Conservation (phyloP, 371 early-diverging fungal genomes). For the Quaeritorhiza haematococci region DNA sequence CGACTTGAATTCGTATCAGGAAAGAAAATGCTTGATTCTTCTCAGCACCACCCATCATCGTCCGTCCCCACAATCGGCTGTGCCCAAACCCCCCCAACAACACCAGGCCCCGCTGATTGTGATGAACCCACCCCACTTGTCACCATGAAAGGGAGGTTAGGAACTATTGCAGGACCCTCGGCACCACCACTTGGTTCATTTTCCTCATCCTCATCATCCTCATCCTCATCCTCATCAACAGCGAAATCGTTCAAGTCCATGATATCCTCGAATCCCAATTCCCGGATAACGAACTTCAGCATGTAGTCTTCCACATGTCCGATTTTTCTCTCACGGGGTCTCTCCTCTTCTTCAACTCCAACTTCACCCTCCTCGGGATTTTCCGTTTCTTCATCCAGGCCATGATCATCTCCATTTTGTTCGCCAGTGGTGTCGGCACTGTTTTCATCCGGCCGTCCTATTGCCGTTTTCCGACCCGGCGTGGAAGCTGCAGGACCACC, state of each 20-base stretch:
- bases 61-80: too few relatives aligned
- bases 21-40: too few relatives aligned
- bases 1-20: too few relatives aligned
- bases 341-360: background rate
- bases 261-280: constrained; percentile 47
- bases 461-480: too few relatives aligned
- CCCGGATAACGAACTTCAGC: constrained; percentile 59
- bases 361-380: background rate
- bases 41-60: too few relatives aligned
- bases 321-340: constrained; percentile 30
- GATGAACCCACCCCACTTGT: too few relatives aligned
- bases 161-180: background rate
- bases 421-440: constrained; percentile 6
- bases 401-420: constrained; percentile 8
- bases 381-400: constrained; percentile 15
- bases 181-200: background rate
- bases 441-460: too few relatives aligned
- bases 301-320: constrained; percentile 71
- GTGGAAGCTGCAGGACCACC: too few relatives aligned
- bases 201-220: background rate
- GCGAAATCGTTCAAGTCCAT: constrained; percentile 56
- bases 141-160: background rate
- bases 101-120: too few relatives aligned
- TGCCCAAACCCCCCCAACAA: too few relatives aligned
- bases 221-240: constrained; percentile 4